phyloP scores from a whole-genome alignment of 2,329 filamentous ascomycete species.

The Chalaropsis thielavioides region DNA sequence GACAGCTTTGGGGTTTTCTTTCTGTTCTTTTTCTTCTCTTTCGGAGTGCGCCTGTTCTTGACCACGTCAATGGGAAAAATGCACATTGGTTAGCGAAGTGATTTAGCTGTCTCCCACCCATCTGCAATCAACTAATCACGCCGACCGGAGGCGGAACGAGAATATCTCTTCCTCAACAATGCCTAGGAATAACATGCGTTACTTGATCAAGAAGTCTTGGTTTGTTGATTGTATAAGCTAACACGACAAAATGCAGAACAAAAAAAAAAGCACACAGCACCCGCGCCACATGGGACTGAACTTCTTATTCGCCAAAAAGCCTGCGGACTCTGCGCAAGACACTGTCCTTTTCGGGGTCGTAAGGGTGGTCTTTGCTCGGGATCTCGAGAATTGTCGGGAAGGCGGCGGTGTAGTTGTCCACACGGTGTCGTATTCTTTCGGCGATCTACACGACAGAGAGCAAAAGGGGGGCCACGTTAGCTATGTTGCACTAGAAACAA shows the following conservation, averaged over 20 bases:
- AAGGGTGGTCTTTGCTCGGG: constrained; percentile 96
- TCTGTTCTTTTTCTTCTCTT: not conserved
- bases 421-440: constrained; percentile 77
- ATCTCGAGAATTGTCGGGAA: constrained; percentile 97
- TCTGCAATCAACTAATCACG: too few relatives aligned
- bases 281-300: too few relatives aligned
- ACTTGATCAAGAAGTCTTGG: not conserved
- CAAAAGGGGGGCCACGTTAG: not conserved
- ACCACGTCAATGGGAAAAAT: too few relatives aligned
- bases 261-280: not conserved
- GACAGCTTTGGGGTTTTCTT: not conserved
- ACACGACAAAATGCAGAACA: not conserved
- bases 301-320: constrained; percentile 49
- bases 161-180: too few relatives aligned
- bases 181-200: too few relatives aligned
- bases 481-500: not conserved
- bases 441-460: constrained; percentile 49
- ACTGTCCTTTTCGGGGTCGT: constrained; percentile 97
- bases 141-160: too few relatives aligned
- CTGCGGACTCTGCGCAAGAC: constrained; percentile 72
- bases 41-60: too few relatives aligned
- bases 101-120: too few relatives aligned
- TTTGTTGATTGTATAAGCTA: not conserved
- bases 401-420: constrained; percentile 84
- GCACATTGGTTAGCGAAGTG: too few relatives aligned